These are phyloP conservation scores for Yarrowia phangngaensis DNA, from an alignment of 805 yeast genomes.

Conservation along the genomic window DNA sequence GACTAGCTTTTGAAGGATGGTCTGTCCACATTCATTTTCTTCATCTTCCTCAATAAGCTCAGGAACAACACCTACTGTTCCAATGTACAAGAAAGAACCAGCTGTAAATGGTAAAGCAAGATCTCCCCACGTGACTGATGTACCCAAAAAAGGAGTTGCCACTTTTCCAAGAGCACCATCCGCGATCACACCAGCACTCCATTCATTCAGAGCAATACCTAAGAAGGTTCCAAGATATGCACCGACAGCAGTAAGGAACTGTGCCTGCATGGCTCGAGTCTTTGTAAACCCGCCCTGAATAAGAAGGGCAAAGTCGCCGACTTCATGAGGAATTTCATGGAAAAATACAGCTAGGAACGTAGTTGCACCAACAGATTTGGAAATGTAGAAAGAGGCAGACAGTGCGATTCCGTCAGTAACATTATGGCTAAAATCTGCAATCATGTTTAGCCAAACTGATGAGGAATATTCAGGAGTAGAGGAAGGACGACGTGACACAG, in stretches of 20 bases:
- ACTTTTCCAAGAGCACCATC: slow-evolving; percentile 11
- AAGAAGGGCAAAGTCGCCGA: slow-evolving; percentile 73
- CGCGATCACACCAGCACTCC: slow-evolving; percentile 34
- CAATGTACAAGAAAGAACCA: slow-evolving; percentile 71
- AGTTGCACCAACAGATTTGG: slow-evolving; percentile 58
- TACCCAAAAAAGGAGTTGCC: slow-evolving; percentile 44
- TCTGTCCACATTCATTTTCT: slow-evolving; percentile 33
- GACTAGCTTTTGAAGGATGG: slow-evolving; percentile 38
- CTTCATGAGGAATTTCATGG: slow-evolving; percentile 79
- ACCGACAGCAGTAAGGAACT: slow-evolving; percentile 61
- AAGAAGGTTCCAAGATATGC: slow-evolving; percentile 61
- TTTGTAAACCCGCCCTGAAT: slow-evolving; percentile 66
- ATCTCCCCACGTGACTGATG: slow-evolving; percentile 51
- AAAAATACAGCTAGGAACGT: slow-evolving; percentile 67
- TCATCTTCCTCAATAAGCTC: slow-evolving; percentile 51
- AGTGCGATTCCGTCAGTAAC: slow-evolving; percentile 75
- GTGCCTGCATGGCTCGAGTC: slow-evolving; percentile 62
- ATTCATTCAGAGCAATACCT: slow-evolving; percentile 55
- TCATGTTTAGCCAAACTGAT: slow-evolving; percentile 61
- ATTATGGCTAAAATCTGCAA: slow-evolving; percentile 71
- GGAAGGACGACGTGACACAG: neutral
- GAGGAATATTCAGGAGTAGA: slow-evolving; percentile 30
- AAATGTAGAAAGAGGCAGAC: slow-evolving; percentile 62
- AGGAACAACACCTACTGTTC: slow-evolving; percentile 71
- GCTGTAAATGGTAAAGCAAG: slow-evolving; percentile 67